Evolutionary conservation across 441 rosid genomes (phyloP), one percentile per base, ranked within the genome.

Genomic region (Dalechampia spathulata): DNA sequence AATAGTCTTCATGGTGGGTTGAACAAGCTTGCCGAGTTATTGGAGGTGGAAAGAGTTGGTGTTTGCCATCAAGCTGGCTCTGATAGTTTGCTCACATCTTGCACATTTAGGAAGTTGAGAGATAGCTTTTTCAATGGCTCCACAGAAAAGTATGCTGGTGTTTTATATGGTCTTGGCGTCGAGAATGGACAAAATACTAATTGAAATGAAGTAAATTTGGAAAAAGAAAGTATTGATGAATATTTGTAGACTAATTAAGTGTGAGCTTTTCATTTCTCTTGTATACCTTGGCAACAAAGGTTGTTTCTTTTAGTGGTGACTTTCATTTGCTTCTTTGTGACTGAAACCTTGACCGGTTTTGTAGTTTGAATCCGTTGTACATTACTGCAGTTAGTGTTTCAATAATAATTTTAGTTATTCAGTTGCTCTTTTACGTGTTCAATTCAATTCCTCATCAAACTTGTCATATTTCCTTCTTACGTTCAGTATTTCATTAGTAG

Each of bases 11-110:
- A 72, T 43, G 95, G 97, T 1, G 89, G 95, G 5, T 69, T 90
- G 76, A 76, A 67, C 74, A 81, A 57, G 72, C 75, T 83, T 0
- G 93, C 97, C 0, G 73, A 60, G 62, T 14, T 68, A 48, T 78
- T 84, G 79, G 68, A 67, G 23, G 80, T 90, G 36, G 70, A 84
- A 67, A 71, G 95, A 60, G 59, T 86, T 22, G 93, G 93, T 0
- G 17, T 63, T 0, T 75, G 81, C 54, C 93, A 86, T 63, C 93
- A 82, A 67, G 96, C 94, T 6, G 94, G 97, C 26, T 87, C 93
- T 0, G 95, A 86, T 71, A 83, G 97, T 69, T 78, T 90, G 82
- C 82, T 90, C 45, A 85, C 95, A 15, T 72, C 71, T 26, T 72
- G 79, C 75, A 68, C 76, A 2, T 90, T 84, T 66, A 77, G 72